Percentiles rank a stretch among this genome's conserved stretches.
Evolutionary conservation across 805 yeast genomes (phyloP).

Genomic region (Yamadazyma phyllophila): DNA sequence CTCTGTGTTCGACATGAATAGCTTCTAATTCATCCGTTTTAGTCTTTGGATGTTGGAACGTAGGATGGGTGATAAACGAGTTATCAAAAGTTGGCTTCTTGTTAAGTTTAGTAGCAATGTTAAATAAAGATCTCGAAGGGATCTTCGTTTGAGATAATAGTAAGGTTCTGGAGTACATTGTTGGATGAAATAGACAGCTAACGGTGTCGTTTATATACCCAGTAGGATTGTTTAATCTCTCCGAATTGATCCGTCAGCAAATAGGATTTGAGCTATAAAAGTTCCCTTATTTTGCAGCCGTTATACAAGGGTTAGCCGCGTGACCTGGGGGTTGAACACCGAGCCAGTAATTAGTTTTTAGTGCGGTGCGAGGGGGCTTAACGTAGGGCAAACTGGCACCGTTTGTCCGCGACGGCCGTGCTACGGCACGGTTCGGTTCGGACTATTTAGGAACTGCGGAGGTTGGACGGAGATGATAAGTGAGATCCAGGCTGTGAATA

Average conservation of each 20-base stretch:
- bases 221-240: background rate
- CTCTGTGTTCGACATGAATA: conserved; percentile 52
- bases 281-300: background rate
- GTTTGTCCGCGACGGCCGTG: background rate
- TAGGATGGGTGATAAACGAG: conserved; percentile 37
- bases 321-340: too few relatives aligned
- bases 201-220: too few relatives aligned
- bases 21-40: conserved; percentile 28
- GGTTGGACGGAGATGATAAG: background rate
- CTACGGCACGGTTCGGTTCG: background rate
- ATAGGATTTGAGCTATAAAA: background rate
- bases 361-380: too few relatives aligned
- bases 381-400: too few relatives aligned
- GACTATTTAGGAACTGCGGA: background rate
- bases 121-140: conserved; percentile 13
- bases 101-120: conserved; percentile 27
- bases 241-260: background rate
- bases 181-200: background rate
- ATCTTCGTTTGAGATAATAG: background rate
- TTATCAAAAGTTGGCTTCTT: conserved; percentile 24
- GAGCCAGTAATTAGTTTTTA: too few relatives aligned
- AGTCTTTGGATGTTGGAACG: conserved; percentile 37
- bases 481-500: too few relatives aligned
- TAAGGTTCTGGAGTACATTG: conserved; percentile 1
- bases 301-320: background rate